Evolutionary conservation across 129 eudicot species (phyloP), one percentile per base, ranked within the genome.

Genomic region (Helichrysum umbraculigerum): DNA sequence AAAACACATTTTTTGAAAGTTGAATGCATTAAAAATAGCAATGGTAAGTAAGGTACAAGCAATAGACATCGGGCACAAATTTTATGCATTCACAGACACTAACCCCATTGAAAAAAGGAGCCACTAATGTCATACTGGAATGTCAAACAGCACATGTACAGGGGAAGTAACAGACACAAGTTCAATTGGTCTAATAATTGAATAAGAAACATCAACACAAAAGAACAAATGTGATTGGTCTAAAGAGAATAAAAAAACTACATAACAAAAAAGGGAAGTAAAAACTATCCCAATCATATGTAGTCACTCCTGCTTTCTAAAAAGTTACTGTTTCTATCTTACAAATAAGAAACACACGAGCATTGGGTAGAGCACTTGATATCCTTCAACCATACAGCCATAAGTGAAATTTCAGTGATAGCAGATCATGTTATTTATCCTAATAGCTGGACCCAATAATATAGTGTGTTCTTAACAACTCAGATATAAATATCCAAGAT

Each of bases 61-160:
- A 25, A 25, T 25, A 25, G 28, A 1, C 28, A 25, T 25, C 28
- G 1, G 28, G 28, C 28, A 63, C 28, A 25, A 25, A 25, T 25
- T 25, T 0, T 25, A 25, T 25, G 28, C 28, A 25, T 25, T 25
- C 28, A 25, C 28, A 25, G 28, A 25, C 28, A 25, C 1, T 25
- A 25, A 25, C 0, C 28, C 82, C 66, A 61, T 70, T 64, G 56
- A 47, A 79, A 57, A 7, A 58, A 33, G 22, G 17, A 44, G 41
- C 57, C 34, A 52, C 75, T 61, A 30, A n/a, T 60, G 39, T 63
- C 25, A 54, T 54, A 54, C 3, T 54, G 60, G 60, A 42, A 54
- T 54, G 60, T 54, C 52, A 60, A 65, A 42, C 28, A 63, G 66
- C 3, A 42, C 51, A 54, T 61, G 41, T 65, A 4, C 64, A 34